These are phyloP conservation scores for Rhododendron mucronatum DNA, from an alignment of 148 eudicot genomes.

Conservation along the genomic window DNA sequence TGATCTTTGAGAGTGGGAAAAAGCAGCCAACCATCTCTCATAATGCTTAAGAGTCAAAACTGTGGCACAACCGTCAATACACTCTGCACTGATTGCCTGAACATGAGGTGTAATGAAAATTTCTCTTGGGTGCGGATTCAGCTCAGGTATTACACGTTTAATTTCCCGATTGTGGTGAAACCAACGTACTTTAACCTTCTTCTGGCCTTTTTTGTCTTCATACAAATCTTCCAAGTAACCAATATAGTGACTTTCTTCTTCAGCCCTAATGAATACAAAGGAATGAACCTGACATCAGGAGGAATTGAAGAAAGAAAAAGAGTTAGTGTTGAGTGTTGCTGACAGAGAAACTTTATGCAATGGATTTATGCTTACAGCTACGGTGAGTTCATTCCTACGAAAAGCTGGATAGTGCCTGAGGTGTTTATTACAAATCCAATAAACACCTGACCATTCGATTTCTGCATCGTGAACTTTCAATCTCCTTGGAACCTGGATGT, in stretches of 20 bases:
- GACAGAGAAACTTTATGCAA: neutral
- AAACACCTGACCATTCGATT: constrained; percentile 24
- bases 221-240: constrained; percentile 30
- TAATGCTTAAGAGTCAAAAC: constrained; percentile 26
- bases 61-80: constrained; percentile 20
- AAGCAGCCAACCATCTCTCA: constrained; percentile 17
- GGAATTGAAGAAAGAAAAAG: neutral
- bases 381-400: constrained; percentile 12
- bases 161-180: constrained; percentile 16
- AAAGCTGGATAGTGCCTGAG: constrained; percentile 27
- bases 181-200: constrained; percentile 28
- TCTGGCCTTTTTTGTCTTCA: constrained; percentile 23
- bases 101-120: constrained; percentile 26
- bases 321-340: neutral
- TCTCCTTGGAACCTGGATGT: constrained; percentile 27
- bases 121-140: constrained; percentile 20
- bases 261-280: constrained; percentile 25
- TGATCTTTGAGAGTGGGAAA: constrained; percentile 3
- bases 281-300: constrained; percentile 21
- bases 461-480: constrained; percentile 20
- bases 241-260: constrained; percentile 15
- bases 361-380: constrained; percentile 16
- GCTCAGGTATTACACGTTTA: constrained; percentile 6
- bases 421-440: constrained; percentile 22
- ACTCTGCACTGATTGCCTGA: constrained; percentile 22